Conservation (phyloP, 495 filamentous ascomycete genomes). For the Hamigera avellanea region DNA sequence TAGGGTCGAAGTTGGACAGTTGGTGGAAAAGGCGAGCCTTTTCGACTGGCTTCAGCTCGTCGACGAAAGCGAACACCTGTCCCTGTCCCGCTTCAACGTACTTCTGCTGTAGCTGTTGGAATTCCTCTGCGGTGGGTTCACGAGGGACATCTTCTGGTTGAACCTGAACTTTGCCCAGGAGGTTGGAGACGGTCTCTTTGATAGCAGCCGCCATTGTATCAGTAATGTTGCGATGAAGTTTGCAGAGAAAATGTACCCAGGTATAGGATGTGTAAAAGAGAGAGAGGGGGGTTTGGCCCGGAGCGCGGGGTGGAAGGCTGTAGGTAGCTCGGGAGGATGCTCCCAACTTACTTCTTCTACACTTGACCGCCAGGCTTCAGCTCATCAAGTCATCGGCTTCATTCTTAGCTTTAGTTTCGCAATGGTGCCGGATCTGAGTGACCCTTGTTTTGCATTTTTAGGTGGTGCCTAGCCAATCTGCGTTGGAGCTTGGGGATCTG, state of each 20-base stretch:
- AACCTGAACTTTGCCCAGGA: slow-evolving; percentile 45
- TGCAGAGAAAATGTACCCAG: background rate
- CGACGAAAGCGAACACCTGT: slow-evolving; percentile 87
- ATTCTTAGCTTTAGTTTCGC: too few relatives aligned
- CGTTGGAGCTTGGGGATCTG: too few relatives aligned
- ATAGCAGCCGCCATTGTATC: slow-evolving; percentile 33
- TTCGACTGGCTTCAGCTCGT: slow-evolving; percentile 58
- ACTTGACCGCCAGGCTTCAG: too few relatives aligned
- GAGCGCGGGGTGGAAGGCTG: background rate
- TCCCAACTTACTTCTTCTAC: background rate
- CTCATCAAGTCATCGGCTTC: too few relatives aligned
- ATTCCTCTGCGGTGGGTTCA: slow-evolving; percentile 60
- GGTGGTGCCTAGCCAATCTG: too few relatives aligned
- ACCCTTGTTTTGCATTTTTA: too few relatives aligned
- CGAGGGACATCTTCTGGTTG: slow-evolving; percentile 35
- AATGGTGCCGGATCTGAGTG: too few relatives aligned
- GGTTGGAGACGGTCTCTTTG: slow-evolving; percentile 42
- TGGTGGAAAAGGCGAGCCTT: slow-evolving; percentile 75
- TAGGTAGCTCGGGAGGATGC: background rate
- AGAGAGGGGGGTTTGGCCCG: background rate
- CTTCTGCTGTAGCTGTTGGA: slow-evolving; percentile 62
- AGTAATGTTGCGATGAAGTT: slow-evolving; percentile 1
- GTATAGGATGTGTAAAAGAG: background rate
- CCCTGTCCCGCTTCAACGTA: slow-evolving; percentile 73
- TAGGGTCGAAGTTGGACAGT: slow-evolving; percentile 66